These are phyloP conservation scores for Aechmea fasciata DNA, from an alignment of 176 grass and related monocot species.

Conservation along the genomic window DNA sequence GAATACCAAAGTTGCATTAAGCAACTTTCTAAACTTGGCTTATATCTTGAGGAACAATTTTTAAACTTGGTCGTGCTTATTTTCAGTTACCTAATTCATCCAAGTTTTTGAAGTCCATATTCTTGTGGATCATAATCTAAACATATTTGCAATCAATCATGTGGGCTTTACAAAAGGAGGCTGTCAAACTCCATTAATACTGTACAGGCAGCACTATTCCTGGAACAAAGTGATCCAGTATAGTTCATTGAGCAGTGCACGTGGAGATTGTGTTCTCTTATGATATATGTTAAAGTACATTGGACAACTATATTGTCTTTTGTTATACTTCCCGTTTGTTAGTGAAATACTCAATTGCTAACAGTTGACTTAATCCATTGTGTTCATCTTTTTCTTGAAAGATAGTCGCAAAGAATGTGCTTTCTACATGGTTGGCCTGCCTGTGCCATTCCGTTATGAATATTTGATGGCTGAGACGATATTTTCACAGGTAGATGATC, in stretches of 20 bases:
- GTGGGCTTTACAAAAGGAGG: too few relatives aligned
- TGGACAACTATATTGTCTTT: background rate
- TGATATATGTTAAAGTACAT: background rate
- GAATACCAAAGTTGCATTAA: too few relatives aligned
- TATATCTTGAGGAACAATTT: too few relatives aligned
- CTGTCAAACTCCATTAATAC: too few relatives aligned
- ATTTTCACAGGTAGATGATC: conserved; percentile 84
- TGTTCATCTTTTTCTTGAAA: conserved; percentile 53
- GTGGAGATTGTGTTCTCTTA: background rate
- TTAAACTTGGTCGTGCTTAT: too few relatives aligned
- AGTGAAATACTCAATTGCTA: conserved; percentile 12
- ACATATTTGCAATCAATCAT: too few relatives aligned
- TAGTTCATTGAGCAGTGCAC: background rate
- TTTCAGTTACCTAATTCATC: too few relatives aligned
- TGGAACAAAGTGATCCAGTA: too few relatives aligned
- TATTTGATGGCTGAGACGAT: conserved; percentile 99
- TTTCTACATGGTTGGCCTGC: conserved; percentile 85
- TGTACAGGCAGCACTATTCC: too few relatives aligned
- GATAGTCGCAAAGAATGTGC: conserved; percentile 99
- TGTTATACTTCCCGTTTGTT: background rate
- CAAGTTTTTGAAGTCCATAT: too few relatives aligned
- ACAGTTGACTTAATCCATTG: conserved; percentile 28
- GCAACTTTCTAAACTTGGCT: too few relatives aligned
- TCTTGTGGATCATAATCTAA: too few relatives aligned
- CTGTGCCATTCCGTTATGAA: conserved; percentile 89